These are phyloP conservation scores for Yueomyces sp. DNA, from an alignment of 805 yeast species.

Conservation along the genomic window DNA sequence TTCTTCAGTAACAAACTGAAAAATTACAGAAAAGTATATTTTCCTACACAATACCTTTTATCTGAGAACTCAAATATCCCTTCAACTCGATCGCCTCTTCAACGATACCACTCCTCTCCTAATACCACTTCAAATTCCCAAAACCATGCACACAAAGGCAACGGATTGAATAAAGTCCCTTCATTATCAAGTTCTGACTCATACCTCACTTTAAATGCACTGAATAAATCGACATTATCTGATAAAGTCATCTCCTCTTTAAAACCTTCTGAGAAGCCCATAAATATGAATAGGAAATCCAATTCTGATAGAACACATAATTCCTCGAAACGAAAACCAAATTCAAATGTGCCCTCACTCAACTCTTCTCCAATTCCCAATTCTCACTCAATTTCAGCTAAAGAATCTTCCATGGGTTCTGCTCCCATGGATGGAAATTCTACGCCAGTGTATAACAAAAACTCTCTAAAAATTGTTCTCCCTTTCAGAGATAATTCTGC, in stretches of 20 bases:
- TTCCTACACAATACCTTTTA: slow-evolving; percentile 13
- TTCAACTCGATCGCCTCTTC: too few relatives aligned
- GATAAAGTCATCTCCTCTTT: too few relatives aligned
- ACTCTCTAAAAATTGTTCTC: slow-evolving; percentile 12
- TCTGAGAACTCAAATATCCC: background rate
- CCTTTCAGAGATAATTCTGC: slow-evolving; percentile 16
- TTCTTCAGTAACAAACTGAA: slow-evolving; percentile 11
- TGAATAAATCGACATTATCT: too few relatives aligned
- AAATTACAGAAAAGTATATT: slow-evolving; percentile 13
- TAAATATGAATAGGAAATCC: too few relatives aligned
- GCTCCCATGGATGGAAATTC: background rate
- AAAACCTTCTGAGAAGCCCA: too few relatives aligned
- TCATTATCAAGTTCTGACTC: too few relatives aligned
- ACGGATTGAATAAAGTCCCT: too few relatives aligned
- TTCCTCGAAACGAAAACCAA: background rate
- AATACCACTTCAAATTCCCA: too few relatives aligned
- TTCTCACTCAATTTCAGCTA: background rate
- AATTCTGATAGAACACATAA: too few relatives aligned
- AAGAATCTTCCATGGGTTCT: background rate
- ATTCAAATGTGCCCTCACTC: background rate
- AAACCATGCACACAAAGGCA: too few relatives aligned
- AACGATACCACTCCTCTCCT: too few relatives aligned
- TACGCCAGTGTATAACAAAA: slow-evolving; percentile 2
- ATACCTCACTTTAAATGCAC: too few relatives aligned
- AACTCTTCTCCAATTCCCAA: background rate